Conservation (phyloP, 768 basidiomycete genomes). For the Calocybe gangraenosa region DNA sequence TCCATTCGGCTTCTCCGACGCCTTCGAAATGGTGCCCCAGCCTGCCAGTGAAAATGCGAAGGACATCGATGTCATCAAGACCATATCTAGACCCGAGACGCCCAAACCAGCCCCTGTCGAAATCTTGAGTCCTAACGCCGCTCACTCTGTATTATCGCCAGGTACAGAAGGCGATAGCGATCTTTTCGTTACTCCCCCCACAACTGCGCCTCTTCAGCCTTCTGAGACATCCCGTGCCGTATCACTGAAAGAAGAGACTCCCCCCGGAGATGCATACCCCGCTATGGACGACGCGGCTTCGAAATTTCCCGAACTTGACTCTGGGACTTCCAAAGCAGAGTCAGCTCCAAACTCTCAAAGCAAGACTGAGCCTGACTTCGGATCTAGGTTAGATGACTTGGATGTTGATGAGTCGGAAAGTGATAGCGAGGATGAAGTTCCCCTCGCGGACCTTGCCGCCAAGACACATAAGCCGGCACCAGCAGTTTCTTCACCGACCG, state of each 20-base stretch:
- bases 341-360: slow-evolving; percentile 12
- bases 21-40: slow-evolving; percentile 19
- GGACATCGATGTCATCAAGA: not conserved
- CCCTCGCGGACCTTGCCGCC: slow-evolving; percentile 28
- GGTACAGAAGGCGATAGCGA: slow-evolving; percentile 42
- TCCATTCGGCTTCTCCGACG: slow-evolving; percentile 50
- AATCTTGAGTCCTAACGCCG: slow-evolving; percentile 9
- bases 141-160: slow-evolving; percentile 12
- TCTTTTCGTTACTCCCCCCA: slow-evolving; percentile 58
- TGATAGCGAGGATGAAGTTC: slow-evolving; percentile 47
- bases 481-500: slow-evolving; percentile 9
- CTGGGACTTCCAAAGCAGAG: slow-evolving; percentile 10
- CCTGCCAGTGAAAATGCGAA: not conserved
- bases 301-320: slow-evolving; percentile 36
- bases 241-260: slow-evolving; percentile 11
- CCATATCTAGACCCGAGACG: slow-evolving; percentile 5
- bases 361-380: slow-evolving; percentile 46
- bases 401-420: slow-evolving; percentile 49
- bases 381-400: slow-evolving; percentile 50
- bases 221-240: slow-evolving; percentile 16
- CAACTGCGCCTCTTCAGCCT: slow-evolving; percentile 27
- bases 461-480: slow-evolving; percentile 20
- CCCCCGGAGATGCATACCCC: slow-evolving; percentile 21
- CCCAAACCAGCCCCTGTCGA: slow-evolving; percentile 18
- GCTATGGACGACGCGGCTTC: slow-evolving; percentile 33